These are phyloP conservation scores for Isoetes taiwanensis DNA, from an alignment of 75 land plant genomes.

Conservation along the genomic window DNA sequence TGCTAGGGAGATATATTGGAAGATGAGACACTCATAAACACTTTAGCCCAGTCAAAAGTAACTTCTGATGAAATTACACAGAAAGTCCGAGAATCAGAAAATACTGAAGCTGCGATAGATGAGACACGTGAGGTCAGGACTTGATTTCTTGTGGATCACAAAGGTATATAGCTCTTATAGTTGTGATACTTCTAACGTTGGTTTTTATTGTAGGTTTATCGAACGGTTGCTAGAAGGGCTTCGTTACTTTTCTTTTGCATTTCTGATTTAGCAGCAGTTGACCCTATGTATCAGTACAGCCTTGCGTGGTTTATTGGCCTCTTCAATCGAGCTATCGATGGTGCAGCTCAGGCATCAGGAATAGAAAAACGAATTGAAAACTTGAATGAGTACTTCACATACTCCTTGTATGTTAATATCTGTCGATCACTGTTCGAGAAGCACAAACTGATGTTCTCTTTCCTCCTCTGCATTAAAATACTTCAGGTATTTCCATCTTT, in stretches of 20 bases:
- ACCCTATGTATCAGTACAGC: slow-evolving; percentile 37
- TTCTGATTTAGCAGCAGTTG: slow-evolving; percentile 26
- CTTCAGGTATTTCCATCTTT: slow-evolving; percentile 12
- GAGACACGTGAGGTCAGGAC: slow-evolving; percentile 23
- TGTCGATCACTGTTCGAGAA: slow-evolving; percentile 30
- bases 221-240: slow-evolving; percentile 26
- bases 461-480: slow-evolving; percentile 29
- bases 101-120: slow-evolving; percentile 29
- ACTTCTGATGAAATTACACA: slow-evolving; percentile 32
- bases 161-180: background rate
- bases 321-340: slow-evolving; percentile 22
- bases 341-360: slow-evolving; percentile 17
- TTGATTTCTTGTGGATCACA: background rate
- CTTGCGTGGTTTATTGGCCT: slow-evolving; percentile 26
- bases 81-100: slow-evolving; percentile 28
- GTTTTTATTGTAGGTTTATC: slow-evolving; percentile 18
- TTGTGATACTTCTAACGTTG: background rate
- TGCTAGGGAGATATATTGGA: slow-evolving; percentile 32
- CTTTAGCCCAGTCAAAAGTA: slow-evolving; percentile 25
- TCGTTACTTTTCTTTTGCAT: slow-evolving; percentile 32
- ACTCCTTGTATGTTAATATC: slow-evolving; percentile 29
- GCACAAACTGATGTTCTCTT: slow-evolving; percentile 33
- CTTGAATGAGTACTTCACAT: slow-evolving; percentile 24
- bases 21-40: slow-evolving; percentile 30
- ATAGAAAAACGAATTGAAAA: slow-evolving; percentile 21